A percentile compares a stretch with the other conserved stretches of the same genome.
Evolutionary conservation across 2,329 filamentous ascomycete genomes (phyloP).

Genomic region (Botrytis aclada): DNA sequence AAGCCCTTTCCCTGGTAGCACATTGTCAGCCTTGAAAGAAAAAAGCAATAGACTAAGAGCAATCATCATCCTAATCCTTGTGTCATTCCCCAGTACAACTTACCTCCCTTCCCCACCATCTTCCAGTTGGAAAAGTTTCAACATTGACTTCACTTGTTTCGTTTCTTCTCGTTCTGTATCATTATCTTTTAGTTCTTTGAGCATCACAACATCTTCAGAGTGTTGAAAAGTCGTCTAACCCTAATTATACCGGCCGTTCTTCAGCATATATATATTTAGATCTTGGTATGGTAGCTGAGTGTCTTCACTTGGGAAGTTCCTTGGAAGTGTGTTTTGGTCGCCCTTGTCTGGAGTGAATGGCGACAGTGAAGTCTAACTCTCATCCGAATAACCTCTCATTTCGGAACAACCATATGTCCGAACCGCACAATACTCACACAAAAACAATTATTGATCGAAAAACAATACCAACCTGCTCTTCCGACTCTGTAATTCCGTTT

Average conservation of each 20-base stretch:
- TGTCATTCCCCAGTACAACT: conserved; percentile 5
- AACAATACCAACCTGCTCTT: background rate
- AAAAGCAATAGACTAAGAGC: background rate
- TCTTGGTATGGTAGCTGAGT: background rate
- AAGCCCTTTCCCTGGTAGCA: background rate
- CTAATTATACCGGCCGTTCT: background rate
- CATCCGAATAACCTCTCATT: conserved; percentile 8
- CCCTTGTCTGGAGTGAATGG: background rate
- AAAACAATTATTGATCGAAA: background rate
- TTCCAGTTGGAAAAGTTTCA: background rate
- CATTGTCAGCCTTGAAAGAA: conserved; percentile 5
- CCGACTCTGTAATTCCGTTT: background rate
- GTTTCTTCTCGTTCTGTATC: background rate
- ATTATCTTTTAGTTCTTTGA: background rate
- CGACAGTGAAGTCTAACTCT: conserved; percentile 5
- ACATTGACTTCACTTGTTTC: background rate
- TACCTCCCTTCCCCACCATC: background rate
- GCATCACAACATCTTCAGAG: background rate
- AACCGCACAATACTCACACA: background rate
- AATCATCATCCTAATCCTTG: background rate
- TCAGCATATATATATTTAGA: background rate
- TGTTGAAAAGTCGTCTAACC: background rate
- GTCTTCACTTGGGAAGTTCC: background rate
- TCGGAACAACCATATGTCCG: conserved; percentile 1
- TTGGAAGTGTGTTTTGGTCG: background rate